These are phyloP conservation scores for Scytalidium lignicola DNA, from an alignment of 2,329 filamentous ascomycete genomes.

Conservation along the genomic window DNA sequence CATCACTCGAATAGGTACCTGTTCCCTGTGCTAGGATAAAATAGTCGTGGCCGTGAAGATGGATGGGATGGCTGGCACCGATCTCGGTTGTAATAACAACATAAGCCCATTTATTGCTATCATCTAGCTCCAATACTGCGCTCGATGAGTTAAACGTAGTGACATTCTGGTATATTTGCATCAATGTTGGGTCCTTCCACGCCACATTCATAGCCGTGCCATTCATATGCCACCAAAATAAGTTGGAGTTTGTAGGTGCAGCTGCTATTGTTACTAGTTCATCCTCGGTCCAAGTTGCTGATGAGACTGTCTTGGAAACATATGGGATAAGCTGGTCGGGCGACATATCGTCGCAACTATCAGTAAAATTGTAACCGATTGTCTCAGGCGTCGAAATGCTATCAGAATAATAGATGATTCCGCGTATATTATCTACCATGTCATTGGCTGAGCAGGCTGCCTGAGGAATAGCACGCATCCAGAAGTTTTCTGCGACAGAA, in stretches of 20 bases:
- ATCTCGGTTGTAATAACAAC: slow-evolving; percentile 21
- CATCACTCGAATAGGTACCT: slow-evolving; percentile 33
- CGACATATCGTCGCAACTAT: no score
- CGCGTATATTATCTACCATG: no score
- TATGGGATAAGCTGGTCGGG: no score
- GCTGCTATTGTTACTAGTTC: slow-evolving; percentile 10
- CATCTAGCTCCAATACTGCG: slow-evolving; percentile 30
- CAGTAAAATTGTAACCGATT: no score
- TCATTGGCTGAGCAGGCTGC: slow-evolving; percentile 42
- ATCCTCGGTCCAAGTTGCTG: no score
- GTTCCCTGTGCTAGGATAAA: slow-evolving; percentile 38
- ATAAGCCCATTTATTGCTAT: slow-evolving; percentile 23
- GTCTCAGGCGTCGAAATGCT: slow-evolving; percentile 39
- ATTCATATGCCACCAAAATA: slow-evolving; percentile 43
- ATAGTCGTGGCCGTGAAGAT: slow-evolving; percentile 47
- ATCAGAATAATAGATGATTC: no score
- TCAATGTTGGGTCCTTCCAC: slow-evolving; percentile 42
- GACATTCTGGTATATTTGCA: slow-evolving; percentile 24
- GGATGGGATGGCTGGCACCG: slow-evolving; percentile 29
- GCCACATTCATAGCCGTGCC: slow-evolving; percentile 40
- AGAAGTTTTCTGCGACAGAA: slow-evolving; percentile 36
- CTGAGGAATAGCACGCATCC: slow-evolving; percentile 52
- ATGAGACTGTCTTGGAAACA: no score
- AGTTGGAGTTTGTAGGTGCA: no score
- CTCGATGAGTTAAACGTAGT: slow-evolving; percentile 14